Base-by-base conservation (phyloP, 1,284 basidiomycete genomes). In the Pseudozyma flocculosa region DNA sequence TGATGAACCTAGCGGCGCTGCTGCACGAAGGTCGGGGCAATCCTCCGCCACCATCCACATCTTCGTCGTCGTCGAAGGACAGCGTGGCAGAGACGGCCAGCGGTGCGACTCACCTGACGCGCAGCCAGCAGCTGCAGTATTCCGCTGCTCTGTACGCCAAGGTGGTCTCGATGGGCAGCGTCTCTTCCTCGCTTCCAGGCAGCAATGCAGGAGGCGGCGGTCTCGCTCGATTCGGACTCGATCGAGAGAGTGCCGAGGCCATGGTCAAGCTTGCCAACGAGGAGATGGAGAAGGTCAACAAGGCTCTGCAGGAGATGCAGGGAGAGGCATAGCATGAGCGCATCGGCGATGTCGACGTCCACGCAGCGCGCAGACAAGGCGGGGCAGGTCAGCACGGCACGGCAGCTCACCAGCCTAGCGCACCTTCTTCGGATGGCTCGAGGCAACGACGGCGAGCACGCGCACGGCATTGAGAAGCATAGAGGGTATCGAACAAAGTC, bases 1-100 rank as follows among this genome's bases (percentile, higher is more conserved):
- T 62, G 34, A 57, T 62, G 54, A 62, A 62, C 39, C 51, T 54
- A n/a, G 49, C 49, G 4, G 40, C 38, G 14, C 48, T 62, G 55
- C 40, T 57, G 5, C 14, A 40, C 29, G 47, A 53, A 19, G 55
- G 45, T 7, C 43, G 60, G 23, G 46, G 46, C 21, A 43, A 40
- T 15, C 39, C 39, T 18, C 32, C 32, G 29, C 29, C 29, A 29
- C 29, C 29, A 13, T 29, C 29, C 29, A 5, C 29, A 7, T 29
- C 29, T 13, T 29, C 29, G 5, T 29, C 29, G 7, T 29, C 7
- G 29, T 5, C 13, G 29, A 7, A 13, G 29, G 29, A 7, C 29
- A 5, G 13, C 7, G 29, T 29, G 29, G 13, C 5, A 29, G 13
- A 29, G 29, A 13, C 5, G 29, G 29, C 29, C 5, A 29, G 29